Evolutionary conservation across 305 asterid genomes (phyloP).

Genomic region (Ajuga reptans): DNA sequence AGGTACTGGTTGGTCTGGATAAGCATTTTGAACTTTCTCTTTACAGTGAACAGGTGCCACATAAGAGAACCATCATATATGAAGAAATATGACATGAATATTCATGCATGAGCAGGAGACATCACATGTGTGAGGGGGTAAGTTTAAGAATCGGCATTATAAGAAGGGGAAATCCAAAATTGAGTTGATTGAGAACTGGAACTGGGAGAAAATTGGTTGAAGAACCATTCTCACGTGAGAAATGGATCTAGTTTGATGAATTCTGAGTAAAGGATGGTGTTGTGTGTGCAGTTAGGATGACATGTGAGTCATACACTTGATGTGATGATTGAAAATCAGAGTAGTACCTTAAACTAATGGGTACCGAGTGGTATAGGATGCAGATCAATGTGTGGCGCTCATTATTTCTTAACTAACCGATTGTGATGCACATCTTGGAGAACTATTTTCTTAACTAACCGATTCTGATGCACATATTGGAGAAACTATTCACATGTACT

Average conservation of each 20-base stretch:
- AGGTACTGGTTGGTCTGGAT: not conserved
- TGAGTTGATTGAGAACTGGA: not conserved
- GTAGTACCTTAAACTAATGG: not conserved
- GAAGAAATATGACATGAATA: not conserved
- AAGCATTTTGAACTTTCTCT: not conserved
- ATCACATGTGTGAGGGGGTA: not conserved
- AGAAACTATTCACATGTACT: not conserved
- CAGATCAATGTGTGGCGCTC: not conserved
- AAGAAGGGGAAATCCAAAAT: not conserved
- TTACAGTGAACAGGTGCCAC: not conserved
- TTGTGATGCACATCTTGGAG: not conserved
- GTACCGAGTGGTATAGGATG: not conserved
- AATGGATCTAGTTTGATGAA: not conserved
- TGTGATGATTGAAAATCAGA: not conserved
- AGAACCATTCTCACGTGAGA: not conserved
- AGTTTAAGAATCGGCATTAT: not conserved
- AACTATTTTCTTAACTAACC: not conserved
- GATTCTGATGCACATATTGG: not conserved
- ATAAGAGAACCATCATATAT: not conserved
- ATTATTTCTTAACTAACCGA: not conserved
- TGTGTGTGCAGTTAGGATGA: not conserved
- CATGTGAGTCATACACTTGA: not conserved
- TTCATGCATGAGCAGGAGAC: not conserved
- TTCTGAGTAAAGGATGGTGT: not conserved
- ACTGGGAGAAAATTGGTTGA: not conserved